These are phyloP conservation scores for Colletotrichum sp. DNA, from an alignment of 2,329 filamentous ascomycete species.

Conservation along the genomic window DNA sequence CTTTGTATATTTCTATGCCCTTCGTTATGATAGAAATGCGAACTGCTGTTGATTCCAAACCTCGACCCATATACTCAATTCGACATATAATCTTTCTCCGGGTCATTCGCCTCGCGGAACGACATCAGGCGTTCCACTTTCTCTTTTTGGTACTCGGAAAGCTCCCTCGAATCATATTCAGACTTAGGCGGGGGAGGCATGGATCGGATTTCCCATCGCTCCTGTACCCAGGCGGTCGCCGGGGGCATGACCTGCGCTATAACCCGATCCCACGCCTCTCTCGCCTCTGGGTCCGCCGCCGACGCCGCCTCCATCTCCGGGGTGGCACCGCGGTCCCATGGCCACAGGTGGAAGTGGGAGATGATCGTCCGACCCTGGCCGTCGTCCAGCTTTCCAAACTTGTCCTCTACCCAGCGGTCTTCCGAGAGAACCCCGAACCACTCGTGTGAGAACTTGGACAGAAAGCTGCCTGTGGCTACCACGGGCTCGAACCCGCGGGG, in stretches of 20 bases:
- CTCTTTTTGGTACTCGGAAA: too few species aligned
- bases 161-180: not conserved
- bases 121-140: too few species aligned
- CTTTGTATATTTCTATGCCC: too few species aligned
- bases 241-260: constrained; percentile 23
- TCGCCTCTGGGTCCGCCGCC: constrained; percentile 17
- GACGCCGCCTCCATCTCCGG: constrained; percentile 17
- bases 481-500: not conserved
- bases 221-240: constrained; percentile 24
- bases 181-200: not conserved
- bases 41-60: too few species aligned
- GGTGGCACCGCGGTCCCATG: not conserved
- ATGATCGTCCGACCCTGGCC: constrained; percentile 1
- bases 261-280: constrained; percentile 18
- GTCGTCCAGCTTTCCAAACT: constrained; percentile 1
- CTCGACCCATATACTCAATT: too few species aligned
- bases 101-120: too few species aligned
- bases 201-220: constrained; percentile 24
- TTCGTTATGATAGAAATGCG: too few species aligned
- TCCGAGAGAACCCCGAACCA: constrained; percentile 9
- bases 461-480: not conserved
- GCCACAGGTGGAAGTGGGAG: constrained; percentile 20
- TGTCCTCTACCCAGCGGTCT: constrained; percentile 9
- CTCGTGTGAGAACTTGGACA: not conserved
- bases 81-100: too few species aligned